Evolutionary conservation across 768 basidiomycete genomes (phyloP).

Genomic region (Collybia sordida): DNA sequence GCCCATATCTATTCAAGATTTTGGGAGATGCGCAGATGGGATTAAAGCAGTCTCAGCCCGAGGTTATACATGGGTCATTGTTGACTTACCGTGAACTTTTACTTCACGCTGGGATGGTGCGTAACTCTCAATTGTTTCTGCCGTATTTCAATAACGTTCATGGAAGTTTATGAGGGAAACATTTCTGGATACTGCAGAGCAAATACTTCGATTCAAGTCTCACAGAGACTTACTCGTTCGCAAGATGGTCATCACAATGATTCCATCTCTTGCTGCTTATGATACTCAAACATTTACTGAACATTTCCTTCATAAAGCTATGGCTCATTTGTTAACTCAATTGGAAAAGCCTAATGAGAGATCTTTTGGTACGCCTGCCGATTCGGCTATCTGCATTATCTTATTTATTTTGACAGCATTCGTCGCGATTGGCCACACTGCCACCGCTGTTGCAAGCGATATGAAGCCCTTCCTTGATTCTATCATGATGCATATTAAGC

Average conservation of each 20-base stretch:
- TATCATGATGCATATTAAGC: constrained; percentile 86
- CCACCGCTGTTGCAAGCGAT: constrained; percentile 86
- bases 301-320: constrained; percentile 89
- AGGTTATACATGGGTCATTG: constrained; percentile 90
- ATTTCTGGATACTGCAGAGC: constrained; percentile 85
- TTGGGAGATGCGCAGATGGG: constrained; percentile 86
- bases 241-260: constrained; percentile 93
- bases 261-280: constrained; percentile 92
- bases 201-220: constrained; percentile 84
- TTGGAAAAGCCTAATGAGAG: constrained; percentile 89
- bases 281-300: constrained; percentile 91
- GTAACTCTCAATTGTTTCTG: constrained; percentile 21
- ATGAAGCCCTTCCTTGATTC: constrained; percentile 96
- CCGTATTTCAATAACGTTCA: not conserved
- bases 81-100: constrained; percentile 90
- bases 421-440: constrained; percentile 94
- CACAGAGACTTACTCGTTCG: constrained; percentile 87
- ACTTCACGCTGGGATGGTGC: constrained; percentile 90
- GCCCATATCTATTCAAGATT: constrained; percentile 74
- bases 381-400: not conserved
- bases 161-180: constrained; percentile 83
- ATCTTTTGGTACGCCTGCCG: constrained; percentile 65
- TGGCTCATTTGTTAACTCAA: constrained; percentile 87
- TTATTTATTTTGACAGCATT: constrained; percentile 60
- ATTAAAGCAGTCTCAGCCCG: constrained; percentile 75